These are phyloP conservation scores for Paspalum vaginatum DNA, from an alignment of 176 grass and related monocot species.

Conservation along the genomic window DNA sequence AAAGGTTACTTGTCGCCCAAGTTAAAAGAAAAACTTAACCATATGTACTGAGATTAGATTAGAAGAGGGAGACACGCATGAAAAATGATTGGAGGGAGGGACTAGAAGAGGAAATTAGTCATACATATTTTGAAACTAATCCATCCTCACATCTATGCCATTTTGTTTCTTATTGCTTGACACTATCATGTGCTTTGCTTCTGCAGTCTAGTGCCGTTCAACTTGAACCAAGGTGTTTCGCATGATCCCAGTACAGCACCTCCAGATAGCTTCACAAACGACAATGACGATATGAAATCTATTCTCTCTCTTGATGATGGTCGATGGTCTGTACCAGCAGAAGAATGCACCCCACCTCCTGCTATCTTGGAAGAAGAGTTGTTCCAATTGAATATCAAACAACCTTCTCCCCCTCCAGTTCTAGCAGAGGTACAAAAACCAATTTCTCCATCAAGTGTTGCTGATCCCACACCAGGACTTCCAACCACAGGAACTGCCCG, in stretches of 20 bases:
- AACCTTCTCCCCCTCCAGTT: slow-evolving; percentile 90
- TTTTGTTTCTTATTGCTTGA: slow-evolving; percentile 7
- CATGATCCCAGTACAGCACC: slow-evolving; percentile 44
- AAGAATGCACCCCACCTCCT: slow-evolving; percentile 49
- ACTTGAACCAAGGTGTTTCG: slow-evolving; percentile 61
- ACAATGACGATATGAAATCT: slow-evolving; percentile 77
- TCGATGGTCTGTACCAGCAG: slow-evolving; percentile 67
- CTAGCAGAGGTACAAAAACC: slow-evolving; percentile 72
- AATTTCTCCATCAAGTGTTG: slow-evolving; percentile 85
- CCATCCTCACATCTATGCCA: background rate
- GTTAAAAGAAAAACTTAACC: background rate
- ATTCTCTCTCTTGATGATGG: slow-evolving; percentile 99
- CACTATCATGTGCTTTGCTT: slow-evolving; percentile 34
- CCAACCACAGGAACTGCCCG: slow-evolving; percentile 48
- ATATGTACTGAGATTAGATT: slow-evolving; percentile 13
- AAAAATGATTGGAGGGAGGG: background rate
- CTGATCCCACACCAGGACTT: slow-evolving; percentile 87
- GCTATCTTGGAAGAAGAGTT: slow-evolving; percentile 67
- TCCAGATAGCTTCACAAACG: slow-evolving; percentile 45
- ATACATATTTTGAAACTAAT: slow-evolving; percentile 11
- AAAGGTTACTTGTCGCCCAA: background rate
- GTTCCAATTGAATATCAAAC: slow-evolving; percentile 71
- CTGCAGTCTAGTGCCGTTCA: slow-evolving; percentile 58
- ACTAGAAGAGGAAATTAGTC: background rate
- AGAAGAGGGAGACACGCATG: background rate